Base-by-base conservation (phyloP, 805 yeast species). In the Vanderwaltozyma yarrowii region DNA sequence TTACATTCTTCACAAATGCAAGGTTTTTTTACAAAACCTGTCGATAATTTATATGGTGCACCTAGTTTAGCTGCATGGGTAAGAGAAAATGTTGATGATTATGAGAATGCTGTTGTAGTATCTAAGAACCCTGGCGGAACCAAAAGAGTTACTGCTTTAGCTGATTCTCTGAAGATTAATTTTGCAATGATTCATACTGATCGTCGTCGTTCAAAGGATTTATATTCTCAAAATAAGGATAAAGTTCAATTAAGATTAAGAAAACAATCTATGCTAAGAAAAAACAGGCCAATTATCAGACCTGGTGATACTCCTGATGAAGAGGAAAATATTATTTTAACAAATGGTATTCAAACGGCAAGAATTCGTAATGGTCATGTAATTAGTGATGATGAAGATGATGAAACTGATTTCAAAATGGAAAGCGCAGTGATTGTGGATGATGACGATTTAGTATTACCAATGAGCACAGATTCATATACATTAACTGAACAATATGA, bases 101-200 rank as follows among this genome's bases (percentile, higher is more conserved):
- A 84, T 70, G 70, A 76, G 50, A 78, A 80, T 43, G 89, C 95
- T 2, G 98, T 92, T 19, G 94, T 89, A 38, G 98, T 92, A 11
- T 87, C 96, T 13, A 92, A 92, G 61, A 92, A 92, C 64, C 96
- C 98, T n/a, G 98, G 98, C 46, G 98, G 98, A 39, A 88, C 98
- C 16, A 92, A 92, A 61, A 74, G 97, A 48, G 98, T 92, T 38
- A 92, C 98, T 15, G 87, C 96, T 2, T 70, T 92, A 52, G 98
- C 98, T 14, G 98, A 92, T 64, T 77, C 94, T 29, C 71, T 92
- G 52, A 89, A 89, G 64, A 84, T 92, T 49, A 86, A 89, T 62
- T 92, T 92, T 57, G 98, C 98, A 42, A 89, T 92, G 97, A 92
- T 92, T 50, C 96, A 92, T 60, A 92, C 98, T 17, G 98, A 92